Percentiles rank a stretch among this genome's conserved stretches.
Evolutionary conservation across 2,329 filamentous ascomycete species (phyloP).

Genomic region (Parafenestella ontariensis): DNA sequence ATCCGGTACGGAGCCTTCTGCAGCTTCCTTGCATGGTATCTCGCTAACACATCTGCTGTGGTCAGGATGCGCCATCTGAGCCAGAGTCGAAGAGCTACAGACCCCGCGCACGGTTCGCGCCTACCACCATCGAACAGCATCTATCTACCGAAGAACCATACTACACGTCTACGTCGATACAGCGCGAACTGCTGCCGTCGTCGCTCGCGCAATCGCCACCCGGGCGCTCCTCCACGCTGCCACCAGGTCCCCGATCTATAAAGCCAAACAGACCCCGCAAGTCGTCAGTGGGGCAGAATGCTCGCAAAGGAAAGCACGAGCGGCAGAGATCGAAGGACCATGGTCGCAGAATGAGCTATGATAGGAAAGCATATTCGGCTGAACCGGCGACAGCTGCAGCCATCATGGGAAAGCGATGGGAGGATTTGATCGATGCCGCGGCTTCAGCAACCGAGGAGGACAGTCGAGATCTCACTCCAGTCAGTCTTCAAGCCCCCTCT

Average conservation of each 20-base stretch:
- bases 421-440: conserved; percentile 93
- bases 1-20: conserved; percentile 38
- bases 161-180: conserved; percentile 62
- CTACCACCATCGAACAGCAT: conserved; percentile 69
- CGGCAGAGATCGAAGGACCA: conserved; percentile 79
- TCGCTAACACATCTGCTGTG: conserved; percentile 31
- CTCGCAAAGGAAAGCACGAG: conserved; percentile 78
- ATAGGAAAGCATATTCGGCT: conserved; percentile 83
- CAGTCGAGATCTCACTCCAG: conserved; percentile 83
- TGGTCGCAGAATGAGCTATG: conserved; percentile 73
- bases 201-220: conserved; percentile 83
- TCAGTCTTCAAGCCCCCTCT: conserved; percentile 59
- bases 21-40: conserved; percentile 12
- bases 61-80: conserved; percentile 48
- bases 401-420: conserved; percentile 86
- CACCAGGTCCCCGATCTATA: conserved; percentile 77
- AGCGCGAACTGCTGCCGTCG: conserved; percentile 80
- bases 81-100: conserved; percentile 47
- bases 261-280: conserved; percentile 79
- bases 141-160: conserved; percentile 60
- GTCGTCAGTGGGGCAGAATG: conserved; percentile 82
- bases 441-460: conserved; percentile 93
- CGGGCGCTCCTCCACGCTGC: conserved; percentile 85
- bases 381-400: conserved; percentile 79
- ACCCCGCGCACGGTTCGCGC: conserved; percentile 50